Conservation (phyloP, 805 yeast species). For the Schwanniomyces pseudopolymorphus region DNA sequence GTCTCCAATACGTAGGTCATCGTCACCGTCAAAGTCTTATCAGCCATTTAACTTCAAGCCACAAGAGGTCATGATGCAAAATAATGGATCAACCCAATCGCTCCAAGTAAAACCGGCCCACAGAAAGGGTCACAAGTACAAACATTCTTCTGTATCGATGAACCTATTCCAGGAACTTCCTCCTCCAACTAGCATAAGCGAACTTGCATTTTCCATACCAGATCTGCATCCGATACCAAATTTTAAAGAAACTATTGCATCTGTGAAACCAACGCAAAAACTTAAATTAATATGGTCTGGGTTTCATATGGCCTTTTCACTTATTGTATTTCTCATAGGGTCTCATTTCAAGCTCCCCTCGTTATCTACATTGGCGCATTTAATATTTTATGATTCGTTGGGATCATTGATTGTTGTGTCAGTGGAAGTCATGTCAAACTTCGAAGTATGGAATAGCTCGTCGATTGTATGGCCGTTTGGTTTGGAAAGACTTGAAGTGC, state of each 20-base stretch:
- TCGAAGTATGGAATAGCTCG: slow-evolving; percentile 85
- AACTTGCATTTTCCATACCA: slow-evolving; percentile 63
- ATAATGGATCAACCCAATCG: slow-evolving; percentile 19
- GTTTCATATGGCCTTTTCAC: slow-evolving; percentile 55
- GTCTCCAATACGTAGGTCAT: slow-evolving; percentile 19
- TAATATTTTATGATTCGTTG: slow-evolving; percentile 82
- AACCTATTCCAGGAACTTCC: slow-evolving; percentile 94
- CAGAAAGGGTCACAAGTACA: slow-evolving; percentile 92
- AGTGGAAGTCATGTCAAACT: slow-evolving; percentile 83
- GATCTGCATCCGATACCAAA: slow-evolving; percentile 74
- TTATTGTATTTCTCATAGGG: slow-evolving; percentile 60
- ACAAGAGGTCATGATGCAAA: slow-evolving; percentile 38
- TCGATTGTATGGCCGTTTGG: slow-evolving; percentile 91
- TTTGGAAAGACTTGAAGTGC: slow-evolving; percentile 83
- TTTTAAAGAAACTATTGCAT: slow-evolving; percentile 56
- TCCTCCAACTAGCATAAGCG: slow-evolving; percentile 30
- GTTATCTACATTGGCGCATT: slow-evolving; percentile 78
- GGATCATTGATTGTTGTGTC: slow-evolving; percentile 67
- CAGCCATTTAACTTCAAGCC: slow-evolving; percentile 69
- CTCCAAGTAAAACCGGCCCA: slow-evolving; percentile 55
- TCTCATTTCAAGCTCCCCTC: slow-evolving; percentile 55
- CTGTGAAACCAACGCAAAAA: slow-evolving; percentile 59
- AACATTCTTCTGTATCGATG: slow-evolving; percentile 95
- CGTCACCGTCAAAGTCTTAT: slow-evolving; percentile 22
- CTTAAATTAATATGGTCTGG: slow-evolving; percentile 57